Base-by-base conservation (phyloP, 2,329 filamentous ascomycete species). In the Fusarium devonianum region DNA sequence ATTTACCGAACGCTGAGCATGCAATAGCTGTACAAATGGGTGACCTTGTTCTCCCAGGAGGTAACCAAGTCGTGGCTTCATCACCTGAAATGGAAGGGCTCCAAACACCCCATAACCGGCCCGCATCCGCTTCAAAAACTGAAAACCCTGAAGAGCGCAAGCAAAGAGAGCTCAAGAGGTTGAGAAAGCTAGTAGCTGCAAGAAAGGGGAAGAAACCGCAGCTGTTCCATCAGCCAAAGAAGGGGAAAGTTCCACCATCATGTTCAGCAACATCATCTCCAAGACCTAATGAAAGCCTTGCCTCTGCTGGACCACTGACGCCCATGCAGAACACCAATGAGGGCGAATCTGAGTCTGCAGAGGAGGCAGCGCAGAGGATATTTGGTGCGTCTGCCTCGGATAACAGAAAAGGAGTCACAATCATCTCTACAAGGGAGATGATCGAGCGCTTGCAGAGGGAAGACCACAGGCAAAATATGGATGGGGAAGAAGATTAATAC, bases 21-120 rank as follows among this genome's bases (percentile, higher is more conserved):
- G 33, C 33, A 8, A 6, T 30, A 18, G 14, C 28, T 22, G 21
- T 42, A 0, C 14, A 38, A 14, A 14, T 47, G 23, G 56, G 42
- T 4, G 46, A 41, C 9, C 13, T 53, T n/a, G 34, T 53, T 10
- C n/a, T 58, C 11, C 46, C 60, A 28, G 49, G 52, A 17, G 51
- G 54, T 16, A 61, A 56, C 35, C 33, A 21, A 7, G 16, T 25
- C 8, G 36, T 21, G 6, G 25, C 12, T 4, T 25, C 21, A 13
- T 17, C 29, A 33, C 18, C 25, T 14, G 23, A 22, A 22, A 18
- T 26, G n/a, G 10, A 21, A 11, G 11, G 12, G 5, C 8, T 18
- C 16, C 45, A 41, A 16, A 18, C 36, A 19, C 21, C 44, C 8
- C 3, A 17, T 4, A 10, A 14, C 17, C 7, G 16, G 4, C 32